Evolutionary conservation across 2,329 filamentous ascomycete species (phyloP).

Genomic region (Botrytis porri): DNA sequence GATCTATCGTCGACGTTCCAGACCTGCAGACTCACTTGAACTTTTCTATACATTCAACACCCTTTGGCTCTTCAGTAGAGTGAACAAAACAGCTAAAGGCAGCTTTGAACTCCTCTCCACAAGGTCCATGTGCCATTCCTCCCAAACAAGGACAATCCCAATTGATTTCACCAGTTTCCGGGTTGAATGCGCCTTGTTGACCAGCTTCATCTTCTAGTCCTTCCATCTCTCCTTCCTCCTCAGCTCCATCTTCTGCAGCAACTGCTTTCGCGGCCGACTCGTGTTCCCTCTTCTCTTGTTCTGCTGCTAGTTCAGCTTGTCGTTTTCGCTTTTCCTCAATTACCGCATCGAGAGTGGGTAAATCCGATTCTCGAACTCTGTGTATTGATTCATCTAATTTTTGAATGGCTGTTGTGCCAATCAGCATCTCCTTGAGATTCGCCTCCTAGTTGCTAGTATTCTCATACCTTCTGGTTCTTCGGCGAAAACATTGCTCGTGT

Average conservation of each 20-base stretch:
- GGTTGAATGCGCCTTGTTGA: conserved; percentile 92
- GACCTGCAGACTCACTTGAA: conserved; percentile 71
- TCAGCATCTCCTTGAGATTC: conserved; percentile 26
- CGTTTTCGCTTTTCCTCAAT: conserved; percentile 57
- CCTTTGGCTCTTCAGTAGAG: conserved; percentile 91
- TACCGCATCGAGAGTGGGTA: conserved; percentile 65
- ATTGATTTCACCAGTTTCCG: conserved; percentile 98
- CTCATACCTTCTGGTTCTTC: conserved; percentile 71
- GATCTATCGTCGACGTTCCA: conserved; percentile 4
- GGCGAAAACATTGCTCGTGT: conserved; percentile 82
- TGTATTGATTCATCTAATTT: conserved; percentile 39
- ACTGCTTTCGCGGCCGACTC: conserved; percentile 25
- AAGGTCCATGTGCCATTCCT: conserved; percentile 95
- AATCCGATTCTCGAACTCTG: conserved; percentile 46
- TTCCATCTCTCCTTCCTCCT: conserved; percentile 42
- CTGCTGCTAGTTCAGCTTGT: conserved; percentile 35
- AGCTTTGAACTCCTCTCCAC: conserved; percentile 89
- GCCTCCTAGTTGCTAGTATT: conserved; percentile 37
- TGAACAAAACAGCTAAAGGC: conserved; percentile 99
- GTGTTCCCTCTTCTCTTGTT: conserved; percentile 30
- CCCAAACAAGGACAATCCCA: conserved; percentile 98
- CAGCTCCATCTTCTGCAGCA: conserved; percentile 27
- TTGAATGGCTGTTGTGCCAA: conserved; percentile 35
- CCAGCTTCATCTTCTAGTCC: conserved; percentile 76
- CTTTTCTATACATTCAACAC: conserved; percentile 95